Conservation (phyloP, 768 basidiomycete genomes). For the Gloeostereum incarnatum region DNA sequence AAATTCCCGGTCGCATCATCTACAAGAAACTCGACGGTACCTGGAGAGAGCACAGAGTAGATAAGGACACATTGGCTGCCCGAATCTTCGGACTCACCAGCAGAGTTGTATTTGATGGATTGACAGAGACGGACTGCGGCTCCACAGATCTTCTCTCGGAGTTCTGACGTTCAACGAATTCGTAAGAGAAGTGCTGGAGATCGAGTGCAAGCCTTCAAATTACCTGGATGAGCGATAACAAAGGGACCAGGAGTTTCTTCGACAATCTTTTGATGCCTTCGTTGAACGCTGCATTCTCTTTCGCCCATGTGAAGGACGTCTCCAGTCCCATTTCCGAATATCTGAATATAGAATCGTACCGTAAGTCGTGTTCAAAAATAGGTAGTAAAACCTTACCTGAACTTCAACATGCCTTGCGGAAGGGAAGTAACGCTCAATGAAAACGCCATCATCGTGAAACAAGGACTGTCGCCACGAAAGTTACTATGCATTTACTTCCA, state of each 20-base stretch:
- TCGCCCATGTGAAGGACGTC: conserved; percentile 57
- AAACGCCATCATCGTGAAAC: conserved; percentile 42
- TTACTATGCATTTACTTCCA: neutral
- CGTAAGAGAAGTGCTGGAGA: no score
- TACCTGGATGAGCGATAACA: conserved; percentile 33
- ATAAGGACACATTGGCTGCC: neutral
- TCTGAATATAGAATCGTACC: conserved; percentile 21
- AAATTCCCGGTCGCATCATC: conserved; percentile 41
- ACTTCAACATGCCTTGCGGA: conserved; percentile 58
- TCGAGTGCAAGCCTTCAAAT: conserved; percentile 4
- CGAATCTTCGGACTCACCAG: conserved; percentile 25
- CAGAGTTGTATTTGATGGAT: conserved; percentile 46
- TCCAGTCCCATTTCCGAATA: conserved; percentile 58
- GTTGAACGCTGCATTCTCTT: conserved; percentile 61
- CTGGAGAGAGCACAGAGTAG: conserved; percentile 16
- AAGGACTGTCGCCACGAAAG: conserved; percentile 19
- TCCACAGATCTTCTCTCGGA: conserved; percentile 37
- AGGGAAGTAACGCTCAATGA: conserved; percentile 51
- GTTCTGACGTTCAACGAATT: conserved; percentile 18
- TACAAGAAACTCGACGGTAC: conserved; percentile 62
- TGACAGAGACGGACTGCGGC: conserved; percentile 42
- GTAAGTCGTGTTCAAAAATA: neutral
- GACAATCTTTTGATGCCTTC: conserved; percentile 65
- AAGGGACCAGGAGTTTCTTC: conserved; percentile 65
- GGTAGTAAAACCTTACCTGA: conserved; percentile 27